Base-by-base conservation (phyloP, 2,329 filamentous ascomycete species). In the Monosporascus cannonballus region DNA sequence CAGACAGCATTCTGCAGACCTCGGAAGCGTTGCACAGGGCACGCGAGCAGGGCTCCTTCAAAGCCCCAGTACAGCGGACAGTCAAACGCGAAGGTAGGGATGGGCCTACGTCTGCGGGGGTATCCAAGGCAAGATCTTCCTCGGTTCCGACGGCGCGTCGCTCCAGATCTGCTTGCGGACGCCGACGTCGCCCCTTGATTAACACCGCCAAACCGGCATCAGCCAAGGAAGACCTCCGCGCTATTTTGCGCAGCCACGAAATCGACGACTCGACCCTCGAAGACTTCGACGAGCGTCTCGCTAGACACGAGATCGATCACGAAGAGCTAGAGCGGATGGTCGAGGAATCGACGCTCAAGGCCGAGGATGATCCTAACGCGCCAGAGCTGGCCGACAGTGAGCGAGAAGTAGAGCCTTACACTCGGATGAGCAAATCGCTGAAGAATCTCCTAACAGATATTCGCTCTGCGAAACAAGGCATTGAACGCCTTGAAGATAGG, bases 251-350 rank as follows among this genome's bases (percentile, higher is more conserved):
- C 17, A 69, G 67, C 45, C 75, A 82, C 59, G 73, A 81, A 50
- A 76, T 83, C 25, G 80, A 84, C 18, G 81, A 84, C 59, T 81
- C 78, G 1, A 83, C 80, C 0, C 64, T 83, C n/a, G 80, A 84
- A 47, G 78, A 83, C 55, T 69, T 83, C 30, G 78, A 78, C 52
- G 75, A 78, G 27, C 67, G 83, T 39, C 61, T 82, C 25, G 64
- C 66, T 30, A 69, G 69, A n/a, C 68, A 67, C 49, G 70, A 69
- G 52, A 56, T 64, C 41, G 58, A 66, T 37, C 60, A 63, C 24
- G 56, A 62, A 24, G 62, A 66, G 47, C 57, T 62, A 3, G 56
- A 67, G 51, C 50, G 62, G 47, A 60, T 66, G 47, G 59, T 66
- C 14, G 59, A 62, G 27, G 60, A 63, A 36, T 60, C 54, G 17